Base-by-base conservation (phyloP, 768 basidiomycete species). In the Boletellus sp. region DNA sequence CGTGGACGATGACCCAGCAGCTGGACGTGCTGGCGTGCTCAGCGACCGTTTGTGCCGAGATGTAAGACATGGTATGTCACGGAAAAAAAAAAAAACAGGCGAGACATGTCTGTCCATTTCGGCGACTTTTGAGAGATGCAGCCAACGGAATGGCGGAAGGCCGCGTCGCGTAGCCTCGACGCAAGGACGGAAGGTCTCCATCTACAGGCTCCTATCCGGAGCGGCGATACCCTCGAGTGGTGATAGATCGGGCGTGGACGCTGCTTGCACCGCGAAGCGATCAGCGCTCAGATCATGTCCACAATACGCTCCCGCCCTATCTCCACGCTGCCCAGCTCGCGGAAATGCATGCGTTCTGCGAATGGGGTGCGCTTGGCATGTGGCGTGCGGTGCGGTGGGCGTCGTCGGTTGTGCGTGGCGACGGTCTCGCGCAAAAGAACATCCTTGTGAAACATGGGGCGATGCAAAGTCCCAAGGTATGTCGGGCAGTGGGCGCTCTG, bases 1-100 rank as follows among this genome's bases (percentile, higher is more conserved):
- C 84, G 55, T 90, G 87, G 1, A 91, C 83, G 55, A 91, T 86
- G 50, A 91, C 85, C 85, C 85, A 87, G 54, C 84, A 84, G 55
- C 77, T 80, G 40, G 84, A 77, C 17, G 81, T 64, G 33, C 66
- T 71, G 55, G 75, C 77, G 56, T 83, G 79, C 52, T 73, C 53
- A 1, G 79, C 75, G 24, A 83, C 76, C 47, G 75, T 72, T 55
- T 74, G 65, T 17, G 74, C 69, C 40, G 77, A 72, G 38, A 64
- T 58, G 17, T 50, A 49, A 22, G 60, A 57, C 63, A 65, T 62
- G 3, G 44, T 11, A 36, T 5, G 17, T 15, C 8, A 37, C n/a
- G 28, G 9, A 28, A 28, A 4, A 2, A 28, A 7, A 28, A 28
- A 10, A 28, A 28, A 28, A 28, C 11, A 10, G 28, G 28, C 28